phyloP scores from a whole-genome alignment of 2,329 filamentous ascomycete species.

The Thielaviopsis musarum region DNA sequence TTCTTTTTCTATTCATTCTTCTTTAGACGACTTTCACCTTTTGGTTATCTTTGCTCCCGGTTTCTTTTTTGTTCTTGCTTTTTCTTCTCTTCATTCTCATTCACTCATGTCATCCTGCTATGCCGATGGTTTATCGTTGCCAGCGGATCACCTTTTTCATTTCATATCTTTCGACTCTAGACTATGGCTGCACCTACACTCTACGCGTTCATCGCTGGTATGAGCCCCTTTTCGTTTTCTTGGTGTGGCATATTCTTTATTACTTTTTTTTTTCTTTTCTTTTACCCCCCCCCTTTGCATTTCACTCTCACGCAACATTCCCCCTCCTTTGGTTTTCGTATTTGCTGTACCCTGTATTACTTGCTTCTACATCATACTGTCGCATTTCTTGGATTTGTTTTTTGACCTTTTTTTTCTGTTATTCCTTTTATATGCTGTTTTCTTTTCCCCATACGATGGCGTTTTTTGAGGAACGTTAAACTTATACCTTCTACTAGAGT shows the following conservation, averaged over 20 bases:
- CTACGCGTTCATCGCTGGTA: not conserved
- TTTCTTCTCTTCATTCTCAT: not conserved
- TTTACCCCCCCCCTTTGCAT: not conserved
- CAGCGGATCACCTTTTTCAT: not conserved
- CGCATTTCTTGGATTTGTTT: not conserved
- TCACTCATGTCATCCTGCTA: not conserved
- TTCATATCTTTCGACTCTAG: not conserved
- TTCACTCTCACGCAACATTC: not conserved
- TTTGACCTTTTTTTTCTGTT: not conserved
- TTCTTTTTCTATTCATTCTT: not conserved
- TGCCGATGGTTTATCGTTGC: not conserved
- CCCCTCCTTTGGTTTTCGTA: not conserved
- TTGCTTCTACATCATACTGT: not conserved
- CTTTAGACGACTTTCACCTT: not conserved
- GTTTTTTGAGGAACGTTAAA: slow-evolving; percentile 7
- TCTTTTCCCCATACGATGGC: slow-evolving; percentile 9
- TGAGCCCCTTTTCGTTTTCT: not conserved
- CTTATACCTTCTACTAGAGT: not conserved
- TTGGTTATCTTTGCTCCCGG: not conserved
- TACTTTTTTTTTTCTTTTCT: not conserved
- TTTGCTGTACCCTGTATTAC: not conserved
- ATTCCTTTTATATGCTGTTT: not conserved
- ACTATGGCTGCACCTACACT: not conserved
- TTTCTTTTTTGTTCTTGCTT: not conserved
- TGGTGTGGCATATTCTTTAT: not conserved